A percentile compares a stretch with the other conserved stretches of the same genome.
Conservation (phyloP, 805 yeast genomes). For the Sporopachydermia quercuum region DNA sequence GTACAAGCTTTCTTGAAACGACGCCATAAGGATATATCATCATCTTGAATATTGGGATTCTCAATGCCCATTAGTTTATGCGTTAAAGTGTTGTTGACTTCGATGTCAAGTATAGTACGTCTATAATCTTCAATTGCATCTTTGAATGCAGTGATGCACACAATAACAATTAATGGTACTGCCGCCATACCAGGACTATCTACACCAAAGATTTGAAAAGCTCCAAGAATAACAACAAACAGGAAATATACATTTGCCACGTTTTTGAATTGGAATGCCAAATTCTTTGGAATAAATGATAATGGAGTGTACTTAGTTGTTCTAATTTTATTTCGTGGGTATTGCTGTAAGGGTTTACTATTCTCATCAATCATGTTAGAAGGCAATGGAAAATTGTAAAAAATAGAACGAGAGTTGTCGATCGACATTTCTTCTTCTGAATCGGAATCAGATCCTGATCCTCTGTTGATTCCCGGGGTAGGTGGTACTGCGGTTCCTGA, state of each 20-base stretch:
- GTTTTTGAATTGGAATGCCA: constrained; percentile 38
- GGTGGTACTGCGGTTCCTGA: not conserved
- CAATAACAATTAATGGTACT: constrained; percentile 70
- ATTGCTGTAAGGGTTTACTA: constrained; percentile 28
- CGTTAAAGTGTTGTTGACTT: constrained; percentile 60
- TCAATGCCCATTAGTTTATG: constrained; percentile 42
- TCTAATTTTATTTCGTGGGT: constrained; percentile 43
- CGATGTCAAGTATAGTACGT: constrained; percentile 56
- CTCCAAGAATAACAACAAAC: constrained; percentile 36
- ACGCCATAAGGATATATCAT: constrained; percentile 55
- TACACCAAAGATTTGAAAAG: constrained; percentile 65
- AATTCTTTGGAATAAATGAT: constrained; percentile 40
- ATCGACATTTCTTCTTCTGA: not conserved
- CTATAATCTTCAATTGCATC: constrained; percentile 76
- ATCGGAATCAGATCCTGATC: not conserved
- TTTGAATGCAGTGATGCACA: constrained; percentile 56
- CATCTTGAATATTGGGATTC: constrained; percentile 50
- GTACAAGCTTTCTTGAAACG: constrained; percentile 36
- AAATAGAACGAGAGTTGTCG: constrained; percentile 17
- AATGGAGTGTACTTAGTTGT: constrained; percentile 50
- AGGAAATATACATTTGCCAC: constrained; percentile 48
- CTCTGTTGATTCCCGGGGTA: too few relatives aligned
- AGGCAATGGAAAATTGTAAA: constrained; percentile 47
- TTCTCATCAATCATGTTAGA: constrained; percentile 39
- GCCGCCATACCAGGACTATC: constrained; percentile 62